Percentiles rank a stretch among this genome's conserved stretches.
Evolutionary conservation across 441 rosid species (phyloP).

Genomic region (Erodium moschatum): DNA sequence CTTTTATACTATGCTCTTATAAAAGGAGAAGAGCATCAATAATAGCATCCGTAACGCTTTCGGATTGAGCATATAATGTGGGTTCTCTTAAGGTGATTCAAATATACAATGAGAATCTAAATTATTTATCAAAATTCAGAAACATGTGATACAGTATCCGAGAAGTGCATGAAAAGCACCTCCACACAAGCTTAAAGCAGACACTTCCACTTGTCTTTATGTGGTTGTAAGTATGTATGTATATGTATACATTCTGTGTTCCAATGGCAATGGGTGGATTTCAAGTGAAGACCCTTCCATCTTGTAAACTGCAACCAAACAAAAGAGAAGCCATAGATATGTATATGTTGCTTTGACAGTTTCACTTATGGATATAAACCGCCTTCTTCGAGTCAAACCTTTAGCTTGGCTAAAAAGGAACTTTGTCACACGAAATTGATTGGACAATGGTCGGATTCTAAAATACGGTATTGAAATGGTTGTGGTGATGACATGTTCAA

Average conservation of each 20-base stretch:
- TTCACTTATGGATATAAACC: background rate
- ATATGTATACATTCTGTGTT: background rate
- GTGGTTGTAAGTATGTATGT: background rate
- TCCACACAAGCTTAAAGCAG: background rate
- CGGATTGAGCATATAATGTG: too few relatives aligned
- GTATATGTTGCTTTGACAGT: background rate
- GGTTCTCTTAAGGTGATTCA: too few relatives aligned
- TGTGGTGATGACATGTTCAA: too few relatives aligned
- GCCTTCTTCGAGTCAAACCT: background rate
- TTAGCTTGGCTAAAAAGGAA: background rate
- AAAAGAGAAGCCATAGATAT: background rate
- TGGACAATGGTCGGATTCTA: too few relatives aligned
- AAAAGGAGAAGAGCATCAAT: too few relatives aligned
- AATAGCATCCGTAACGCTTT: too few relatives aligned
- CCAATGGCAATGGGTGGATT: too few relatives aligned
- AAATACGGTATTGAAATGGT: too few relatives aligned
- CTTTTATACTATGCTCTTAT: too few relatives aligned
- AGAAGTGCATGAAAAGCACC: background rate
- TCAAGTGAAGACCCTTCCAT: too few relatives aligned
- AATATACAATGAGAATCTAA: too few relatives aligned
- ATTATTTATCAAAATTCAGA: too few relatives aligned
- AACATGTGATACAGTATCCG: background rate
- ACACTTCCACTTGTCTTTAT: background rate
- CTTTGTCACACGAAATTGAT: background rate
- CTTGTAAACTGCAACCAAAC: background rate